A percentile compares a stretch with the other conserved stretches of the same genome.
These are phyloP conservation scores for Orbilia javanica DNA, from an alignment of 2,329 filamentous ascomycete species.

Conservation along the genomic window DNA sequence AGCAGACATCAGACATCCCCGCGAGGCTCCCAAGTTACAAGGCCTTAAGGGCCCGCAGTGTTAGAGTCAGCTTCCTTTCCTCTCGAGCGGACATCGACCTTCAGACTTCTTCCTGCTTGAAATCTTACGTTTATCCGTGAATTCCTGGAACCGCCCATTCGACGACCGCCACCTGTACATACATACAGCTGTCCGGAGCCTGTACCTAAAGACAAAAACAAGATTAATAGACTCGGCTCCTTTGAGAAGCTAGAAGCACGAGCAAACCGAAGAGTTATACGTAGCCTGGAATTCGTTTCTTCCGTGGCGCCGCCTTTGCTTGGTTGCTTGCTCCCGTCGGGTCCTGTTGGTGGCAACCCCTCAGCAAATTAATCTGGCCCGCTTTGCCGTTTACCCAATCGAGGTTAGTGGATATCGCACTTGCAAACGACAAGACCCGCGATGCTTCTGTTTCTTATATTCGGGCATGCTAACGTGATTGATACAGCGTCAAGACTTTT, in stretches of 20 bases:
- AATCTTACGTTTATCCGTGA: slow-evolving; percentile 6
- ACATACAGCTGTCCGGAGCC: background rate
- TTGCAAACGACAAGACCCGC: slow-evolving; percentile 16
- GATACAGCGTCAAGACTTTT: slow-evolving; percentile 16
- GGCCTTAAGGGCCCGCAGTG: slow-evolving; percentile 21
- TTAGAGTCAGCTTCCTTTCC: slow-evolving; percentile 22
- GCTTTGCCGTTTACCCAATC: slow-evolving; percentile 39
- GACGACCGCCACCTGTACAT: slow-evolving; percentile 17
- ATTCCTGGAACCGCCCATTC: slow-evolving; percentile 8
- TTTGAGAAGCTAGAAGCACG: slow-evolving; percentile 12
- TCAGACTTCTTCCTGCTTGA: slow-evolving; percentile 3
- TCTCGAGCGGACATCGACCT: background rate
- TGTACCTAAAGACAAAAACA: background rate
- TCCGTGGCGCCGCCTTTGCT: slow-evolving; percentile 14
- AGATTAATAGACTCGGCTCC: background rate
- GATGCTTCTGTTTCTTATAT: slow-evolving; percentile 27
- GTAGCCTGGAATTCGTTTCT: background rate
- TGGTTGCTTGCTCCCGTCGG: background rate
- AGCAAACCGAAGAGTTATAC: background rate
- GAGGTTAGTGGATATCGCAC: slow-evolving; percentile 56
- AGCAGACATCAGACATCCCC: slow-evolving; percentile 25
- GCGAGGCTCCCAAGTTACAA: slow-evolving; percentile 43
- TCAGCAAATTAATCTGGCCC: slow-evolving; percentile 25
- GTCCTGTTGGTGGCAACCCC: slow-evolving; percentile 17
- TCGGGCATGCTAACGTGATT: slow-evolving; percentile 12